Evolutionary conservation across 257 asterid species (phyloP), one percentile per base, ranked within the genome.

Genomic region (Cruciata laevipes): DNA sequence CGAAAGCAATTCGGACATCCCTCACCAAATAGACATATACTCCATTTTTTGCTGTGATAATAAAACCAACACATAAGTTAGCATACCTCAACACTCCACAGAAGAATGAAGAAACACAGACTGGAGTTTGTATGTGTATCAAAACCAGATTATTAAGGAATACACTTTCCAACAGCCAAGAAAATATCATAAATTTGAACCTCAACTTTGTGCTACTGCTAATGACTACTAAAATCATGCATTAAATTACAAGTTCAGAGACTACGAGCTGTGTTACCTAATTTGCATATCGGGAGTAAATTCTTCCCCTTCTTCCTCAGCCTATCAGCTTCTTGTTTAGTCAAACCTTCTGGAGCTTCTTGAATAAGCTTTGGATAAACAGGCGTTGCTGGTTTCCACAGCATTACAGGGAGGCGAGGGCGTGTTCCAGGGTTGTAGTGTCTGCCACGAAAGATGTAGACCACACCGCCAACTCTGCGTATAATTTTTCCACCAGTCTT

Each of bases 351-450:
- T 0, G 99, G 99, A 33, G 96, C 95, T 11, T 87, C 97, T 83
- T 90, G 99, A 78, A 94, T 90, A 59, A 94, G 96, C 80, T 94
- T 94, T 1, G 99, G 99, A 75, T 94, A 94, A 79, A 94, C 95
- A 5, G 99, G 99, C 20, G 99, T 77, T 57, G 99, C 99, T 17
- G 99, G 99, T 80, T 88, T 94, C 99, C 99, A 94, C 7, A 94
- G 94, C 99, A 94, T 94, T 73, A 94, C 78, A 0, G 99, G 99
- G 17, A 83, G 80, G 73, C 77, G 74, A 30, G 95, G 97, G 33
- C 97, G 96, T 65, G 79, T 79, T 4, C 64, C 81, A 66, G 77
- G 92, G 81, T 88, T 85, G 65, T 94, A 94, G 75, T 94, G 77
- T 85, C 99, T 88, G 53, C 99, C 99, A 6, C 99, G 91, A 69